Conservation (phyloP, 2,329 filamentous ascomycete genomes). For the Raffaelea deltoideospora region DNA sequence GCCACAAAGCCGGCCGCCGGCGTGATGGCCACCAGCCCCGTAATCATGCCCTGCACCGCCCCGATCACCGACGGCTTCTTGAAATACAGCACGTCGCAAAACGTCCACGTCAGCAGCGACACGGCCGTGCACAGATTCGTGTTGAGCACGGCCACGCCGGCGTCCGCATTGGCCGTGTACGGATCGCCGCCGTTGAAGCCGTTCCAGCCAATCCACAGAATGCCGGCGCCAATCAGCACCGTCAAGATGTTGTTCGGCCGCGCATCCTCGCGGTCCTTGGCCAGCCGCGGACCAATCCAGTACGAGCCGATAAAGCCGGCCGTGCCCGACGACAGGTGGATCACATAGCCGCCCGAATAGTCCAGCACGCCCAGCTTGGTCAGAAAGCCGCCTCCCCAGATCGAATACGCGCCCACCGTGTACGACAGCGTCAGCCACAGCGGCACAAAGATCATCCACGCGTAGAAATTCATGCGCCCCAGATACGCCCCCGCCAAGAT, state of each 20-base stretch:
- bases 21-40: slow-evolving; percentile 35
- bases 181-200: slow-evolving; percentile 38
- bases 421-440: slow-evolving; percentile 27
- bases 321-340: slow-evolving; percentile 35
- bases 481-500: slow-evolving; percentile 30
- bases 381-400: slow-evolving; percentile 13
- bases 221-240: slow-evolving; percentile 29
- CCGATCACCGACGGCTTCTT: slow-evolving; percentile 33
- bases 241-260: slow-evolving; percentile 31
- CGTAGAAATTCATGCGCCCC: slow-evolving; percentile 32
- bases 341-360: slow-evolving; percentile 36
- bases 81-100: slow-evolving; percentile 28
- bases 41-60: slow-evolving; percentile 35
- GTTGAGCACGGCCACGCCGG: slow-evolving; percentile 33
- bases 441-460: slow-evolving; percentile 36
- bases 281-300: slow-evolving; percentile 30
- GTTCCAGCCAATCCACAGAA: slow-evolving; percentile 37
- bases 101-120: slow-evolving; percentile 29
- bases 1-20: slow-evolving; percentile 33
- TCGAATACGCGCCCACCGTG: slow-evolving; percentile 11
- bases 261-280: slow-evolving; percentile 25
- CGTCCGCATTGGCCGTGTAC: slow-evolving; percentile 32
- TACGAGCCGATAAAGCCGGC: slow-evolving; percentile 30
- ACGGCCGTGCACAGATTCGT: slow-evolving; percentile 33
- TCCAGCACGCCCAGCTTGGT: slow-evolving; percentile 30